Evolutionary conservation across 2,329 filamentous ascomycete species (phyloP), one percentile per base, ranked within the genome.

Genomic region (Diplocarpon rosae): DNA sequence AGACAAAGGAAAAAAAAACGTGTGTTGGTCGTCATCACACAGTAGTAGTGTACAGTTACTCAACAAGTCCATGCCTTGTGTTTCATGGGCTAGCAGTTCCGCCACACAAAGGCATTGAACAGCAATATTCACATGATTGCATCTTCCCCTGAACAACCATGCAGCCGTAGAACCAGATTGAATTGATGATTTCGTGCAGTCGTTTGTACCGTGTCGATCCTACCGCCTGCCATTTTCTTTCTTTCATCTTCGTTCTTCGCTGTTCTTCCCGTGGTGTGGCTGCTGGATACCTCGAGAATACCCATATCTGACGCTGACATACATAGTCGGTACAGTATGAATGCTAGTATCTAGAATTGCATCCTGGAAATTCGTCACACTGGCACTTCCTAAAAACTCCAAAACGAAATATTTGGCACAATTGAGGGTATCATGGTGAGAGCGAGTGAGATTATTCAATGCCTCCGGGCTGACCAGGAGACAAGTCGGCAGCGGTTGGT

Each of bases 201-300:
- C 45, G 39, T 50, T 38, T 42, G 42, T 49, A 48, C 45, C 48
- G 49, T 42, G 20, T 24, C 20, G 31, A 35, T 24, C 13, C 17
- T 30, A 15, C 20, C 33, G 36, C 30, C 10, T 31, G 13, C 9
- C 12, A 5, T 13, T 28, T 12, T 44, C 31, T 34, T 31, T 32
- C 24, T 37, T 3, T 24, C 20, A 24, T 16, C 37, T 47, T 32
- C 27, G 11, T 29, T 24, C 28, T 14, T 9, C 29, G 20, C 38
- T 10, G 20, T 24, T 11, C 14, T 24, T 24, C 4, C 20, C 20
- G 20, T 24, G 20, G 7, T 24, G 20, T 24, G 34, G 13, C 2
- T 30, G 27, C 14, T 30, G 52, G 52, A 48, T 51, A 54, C 52
- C 48, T 46, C 42, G 47, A 52, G 51, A 45, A 43, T 45, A 39